Conservation (phyloP, 1,139 yeast genomes). For the Blastobotrys elegans region DNA sequence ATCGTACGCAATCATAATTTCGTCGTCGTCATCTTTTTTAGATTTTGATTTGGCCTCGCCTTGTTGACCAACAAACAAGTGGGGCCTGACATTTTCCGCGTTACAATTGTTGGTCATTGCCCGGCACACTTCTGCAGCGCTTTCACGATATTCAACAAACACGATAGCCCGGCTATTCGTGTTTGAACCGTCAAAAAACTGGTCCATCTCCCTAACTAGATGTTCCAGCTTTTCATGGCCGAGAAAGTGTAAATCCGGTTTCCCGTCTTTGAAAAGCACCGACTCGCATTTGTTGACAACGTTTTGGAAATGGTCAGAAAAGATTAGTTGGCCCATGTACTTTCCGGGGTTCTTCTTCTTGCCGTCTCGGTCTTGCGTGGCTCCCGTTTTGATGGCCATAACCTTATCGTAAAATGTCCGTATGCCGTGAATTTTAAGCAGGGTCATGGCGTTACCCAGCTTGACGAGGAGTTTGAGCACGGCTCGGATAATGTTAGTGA, state of each 20-base stretch:
- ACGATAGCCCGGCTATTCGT: conserved; percentile 65
- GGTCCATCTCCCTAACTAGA: conserved; percentile 50
- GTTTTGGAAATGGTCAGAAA: conserved; percentile 43
- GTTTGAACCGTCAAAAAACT: conserved; percentile 35
- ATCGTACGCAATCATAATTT: conserved; percentile 10
- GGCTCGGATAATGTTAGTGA: conserved; percentile 27
- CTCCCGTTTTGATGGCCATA: conserved; percentile 18
- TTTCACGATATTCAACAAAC: conserved; percentile 82
- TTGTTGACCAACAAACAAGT: conserved; percentile 84
- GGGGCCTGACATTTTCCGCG: conserved; percentile 50
- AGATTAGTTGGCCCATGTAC: conserved; percentile 40
- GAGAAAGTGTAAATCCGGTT: conserved; percentile 38
- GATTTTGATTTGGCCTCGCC: conserved; percentile 16
- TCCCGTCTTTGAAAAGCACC: conserved; percentile 29
- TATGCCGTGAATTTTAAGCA: conserved; percentile 75
- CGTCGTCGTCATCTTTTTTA: conserved; percentile 1
- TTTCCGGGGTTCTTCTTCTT: conserved; percentile 28
- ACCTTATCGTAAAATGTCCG: conserved; percentile 59
- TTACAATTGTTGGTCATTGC: conserved; percentile 48
- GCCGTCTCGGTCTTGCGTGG: conserved; percentile 15
- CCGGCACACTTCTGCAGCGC: conserved; percentile 81
- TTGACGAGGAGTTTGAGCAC: conserved; percentile 52
- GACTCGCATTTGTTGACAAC: conserved; percentile 45
- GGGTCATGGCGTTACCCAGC: conserved; percentile 54
- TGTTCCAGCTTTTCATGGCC: conserved; percentile 77